Evolutionary conservation across 352 stramenopile species (phyloP), one percentile per base, ranked within the genome.

Genomic region (Pythium pyrilobum): DNA sequence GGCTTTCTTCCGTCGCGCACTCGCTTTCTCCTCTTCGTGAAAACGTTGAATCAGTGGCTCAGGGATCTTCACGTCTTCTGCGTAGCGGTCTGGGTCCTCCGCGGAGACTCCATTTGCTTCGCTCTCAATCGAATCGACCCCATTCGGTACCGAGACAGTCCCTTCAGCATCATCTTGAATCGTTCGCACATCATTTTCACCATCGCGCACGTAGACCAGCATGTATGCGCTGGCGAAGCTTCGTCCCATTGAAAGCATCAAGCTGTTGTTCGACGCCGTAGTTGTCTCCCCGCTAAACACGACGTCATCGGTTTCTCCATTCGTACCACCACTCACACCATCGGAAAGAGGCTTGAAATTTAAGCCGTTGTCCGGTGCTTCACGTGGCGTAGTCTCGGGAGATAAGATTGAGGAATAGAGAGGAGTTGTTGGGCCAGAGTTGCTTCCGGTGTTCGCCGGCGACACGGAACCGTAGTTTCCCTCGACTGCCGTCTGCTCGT

Each of bases 201-300:
- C 81, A 42, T 90, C 81, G 3, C 83, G 83, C 13, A 94, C 72
- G 49, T 94, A 94, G 27, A 94, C 85, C 4, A 95, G 81, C 85
- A 95, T 95, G 52, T 95, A 95, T 4, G 85, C 85, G 32, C 85
- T 95, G 4, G 82, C 84, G 50, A 89, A 93, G 34, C 67, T 94
- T 7, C 71, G 66, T 11, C 56, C 65, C 13, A 90, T 56, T 31
- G 84, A 78, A 27, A 87, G 37, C 58, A 86, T 72, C 23, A 83
- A 54, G 24, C 62, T 81, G 36, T 63, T 77, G n/a, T 21, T 38
- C 11, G 32, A 38, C 6, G 21, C n/a, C 4, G 48, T 32, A 8
- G 40, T 55, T 21, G 28, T 39, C 15, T 21, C 11, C 28, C 28
- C 32, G 15, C 28, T 48, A 38, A 50, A 56, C 15, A 45, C 34